Conservation (phyloP, 768 basidiomycete genomes). For the Terana coerulea region DNA sequence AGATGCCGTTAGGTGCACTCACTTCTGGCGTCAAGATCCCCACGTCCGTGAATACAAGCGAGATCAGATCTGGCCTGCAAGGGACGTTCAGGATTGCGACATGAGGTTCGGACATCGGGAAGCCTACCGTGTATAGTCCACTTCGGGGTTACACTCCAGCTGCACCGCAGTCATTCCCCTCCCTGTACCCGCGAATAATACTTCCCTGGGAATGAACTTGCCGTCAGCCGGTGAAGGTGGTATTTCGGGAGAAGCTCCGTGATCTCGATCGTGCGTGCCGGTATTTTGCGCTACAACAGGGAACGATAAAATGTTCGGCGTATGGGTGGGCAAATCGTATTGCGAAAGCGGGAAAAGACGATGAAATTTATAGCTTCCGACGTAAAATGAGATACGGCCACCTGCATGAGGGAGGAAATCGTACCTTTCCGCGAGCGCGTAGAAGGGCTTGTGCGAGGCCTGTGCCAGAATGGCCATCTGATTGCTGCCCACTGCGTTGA, state of each 20-base stretch:
- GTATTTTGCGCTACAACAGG: constrained; percentile 31
- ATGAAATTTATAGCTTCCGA: constrained; percentile 90
- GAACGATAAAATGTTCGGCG: constrained; percentile 71
- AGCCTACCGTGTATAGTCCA: constrained; percentile 87
- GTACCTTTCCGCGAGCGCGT: constrained; percentile 89
- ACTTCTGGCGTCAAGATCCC: constrained; percentile 80
- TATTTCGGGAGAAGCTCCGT: constrained; percentile 14
- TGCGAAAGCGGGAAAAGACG: constrained; percentile 92
- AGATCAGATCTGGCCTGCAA: constrained; percentile 83
- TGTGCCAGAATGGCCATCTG: constrained; percentile 97
- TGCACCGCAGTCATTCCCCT: constrained; percentile 76
- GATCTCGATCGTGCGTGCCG: constrained; percentile 7
- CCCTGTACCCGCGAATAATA: constrained; percentile 15
- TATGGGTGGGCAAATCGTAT: constrained; percentile 83
- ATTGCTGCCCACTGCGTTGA: constrained; percentile 92
- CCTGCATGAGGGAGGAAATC: constrained; percentile 13
- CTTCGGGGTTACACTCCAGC: constrained; percentile 79
- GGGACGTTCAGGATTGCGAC: neutral
- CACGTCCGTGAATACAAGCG: constrained; percentile 91
- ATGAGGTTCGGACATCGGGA: constrained; percentile 15
- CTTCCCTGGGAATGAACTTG: neutral
- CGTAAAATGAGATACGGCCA: constrained; percentile 2
- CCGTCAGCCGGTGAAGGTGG: constrained; percentile 5
- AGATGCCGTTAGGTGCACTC: neutral
- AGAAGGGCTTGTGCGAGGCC: constrained; percentile 92